These are phyloP conservation scores for Venturia nashicola DNA, from an alignment of 2,329 filamentous ascomycete genomes.

Conservation along the genomic window DNA sequence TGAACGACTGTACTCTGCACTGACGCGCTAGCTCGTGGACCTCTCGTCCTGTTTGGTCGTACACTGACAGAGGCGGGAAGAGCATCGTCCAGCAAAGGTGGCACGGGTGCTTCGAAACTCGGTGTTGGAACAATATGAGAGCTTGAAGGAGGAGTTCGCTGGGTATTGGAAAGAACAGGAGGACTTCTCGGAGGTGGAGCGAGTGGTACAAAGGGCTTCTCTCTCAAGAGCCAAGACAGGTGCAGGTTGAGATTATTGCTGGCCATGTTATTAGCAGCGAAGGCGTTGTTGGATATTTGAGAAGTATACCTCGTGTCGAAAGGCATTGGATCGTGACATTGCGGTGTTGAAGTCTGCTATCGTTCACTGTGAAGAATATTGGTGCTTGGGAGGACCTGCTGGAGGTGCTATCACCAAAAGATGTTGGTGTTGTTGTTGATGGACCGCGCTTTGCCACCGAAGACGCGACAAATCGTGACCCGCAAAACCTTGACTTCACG, in stretches of 20 bases:
- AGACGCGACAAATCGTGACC: background rate
- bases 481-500: background rate
- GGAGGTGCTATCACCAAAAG: background rate
- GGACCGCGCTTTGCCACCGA: background rate
- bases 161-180: conserved; percentile 12
- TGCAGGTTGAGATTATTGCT: conserved; percentile 35
- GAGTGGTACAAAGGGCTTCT: conserved; percentile 32
- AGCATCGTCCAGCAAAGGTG: background rate
- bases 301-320: background rate
- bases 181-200: conserved; percentile 16
- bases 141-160: background rate
- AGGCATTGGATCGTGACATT: conserved; percentile 5
- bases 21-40: background rate
- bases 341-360: background rate
- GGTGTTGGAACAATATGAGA: background rate
- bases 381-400: background rate
- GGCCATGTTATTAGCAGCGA: background rate
- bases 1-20: background rate
- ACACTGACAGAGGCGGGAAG: background rate
- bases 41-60: background rate
- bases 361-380: background rate
- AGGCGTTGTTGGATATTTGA: background rate
- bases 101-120: conserved; percentile 1
- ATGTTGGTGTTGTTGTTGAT: background rate
- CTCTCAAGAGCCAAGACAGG: conserved; percentile 34